Conservation (phyloP, 345 rosid species). For the Lagerstroemia speciosa region DNA sequence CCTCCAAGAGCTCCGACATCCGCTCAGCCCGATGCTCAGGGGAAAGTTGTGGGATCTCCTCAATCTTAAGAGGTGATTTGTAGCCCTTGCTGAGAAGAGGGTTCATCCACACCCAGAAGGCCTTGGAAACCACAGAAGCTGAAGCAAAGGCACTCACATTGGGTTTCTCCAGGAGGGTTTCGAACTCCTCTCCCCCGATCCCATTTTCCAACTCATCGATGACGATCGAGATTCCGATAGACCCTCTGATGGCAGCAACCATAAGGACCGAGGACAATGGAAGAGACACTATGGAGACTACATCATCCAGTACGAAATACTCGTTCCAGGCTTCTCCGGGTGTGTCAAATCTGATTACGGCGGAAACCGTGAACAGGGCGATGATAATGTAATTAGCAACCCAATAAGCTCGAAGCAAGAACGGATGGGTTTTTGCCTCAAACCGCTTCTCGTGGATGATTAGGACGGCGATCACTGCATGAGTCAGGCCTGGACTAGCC, state of each 20-base stretch:
- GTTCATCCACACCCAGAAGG: constrained; percentile 92
- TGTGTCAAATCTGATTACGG: too few relatives aligned
- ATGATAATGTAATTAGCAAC: too few relatives aligned
- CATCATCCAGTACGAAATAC: too few relatives aligned
- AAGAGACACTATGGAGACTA: too few relatives aligned
- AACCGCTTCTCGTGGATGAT: constrained; percentile 66
- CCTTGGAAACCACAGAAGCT: constrained; percentile 54
- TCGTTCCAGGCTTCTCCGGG: too few relatives aligned
- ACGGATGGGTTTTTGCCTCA: constrained; percentile 50
- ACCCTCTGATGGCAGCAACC: too few relatives aligned
- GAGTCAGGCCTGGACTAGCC: constrained; percentile 75
- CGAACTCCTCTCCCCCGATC: constrained; percentile 22
- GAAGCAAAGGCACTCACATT: constrained; percentile 54
- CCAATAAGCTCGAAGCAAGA: too few relatives aligned
- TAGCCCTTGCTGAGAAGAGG: constrained; percentile 72
- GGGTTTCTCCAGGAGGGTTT: constrained; percentile 32
- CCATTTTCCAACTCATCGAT: constrained; percentile 23
- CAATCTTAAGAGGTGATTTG: constrained; percentile 60
- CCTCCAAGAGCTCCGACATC: constrained; percentile 52
- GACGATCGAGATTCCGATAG: constrained; percentile 17
- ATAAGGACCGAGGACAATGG: too few relatives aligned
- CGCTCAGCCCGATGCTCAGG: constrained; percentile 71
- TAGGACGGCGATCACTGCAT: constrained; percentile 46
- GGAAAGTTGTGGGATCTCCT: constrained; percentile 66
- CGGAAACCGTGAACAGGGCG: too few relatives aligned